Evolutionary conservation across 768 basidiomycete species (phyloP), one percentile per base, ranked within the genome.

Genomic region (Lactifluus volemus): DNA sequence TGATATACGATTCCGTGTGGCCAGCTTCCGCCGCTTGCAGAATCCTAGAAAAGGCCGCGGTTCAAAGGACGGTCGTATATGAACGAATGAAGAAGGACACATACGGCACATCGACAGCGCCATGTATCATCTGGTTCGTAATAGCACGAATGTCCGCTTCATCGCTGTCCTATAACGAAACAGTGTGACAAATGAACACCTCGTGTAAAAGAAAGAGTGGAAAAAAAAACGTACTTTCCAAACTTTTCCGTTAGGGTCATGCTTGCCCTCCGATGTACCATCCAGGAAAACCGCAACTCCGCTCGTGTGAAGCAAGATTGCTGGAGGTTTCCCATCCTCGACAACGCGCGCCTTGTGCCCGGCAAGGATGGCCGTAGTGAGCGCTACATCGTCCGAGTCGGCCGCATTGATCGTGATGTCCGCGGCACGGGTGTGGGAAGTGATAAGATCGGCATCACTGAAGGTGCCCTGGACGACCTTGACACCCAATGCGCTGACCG

Each of bases 281-380:
- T 56, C 59, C 25, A 39, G 4, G 25, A 61, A 61, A 3, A 55
- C 53, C 6, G 49, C 63, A 12, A 56, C 50, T 25, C 63, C 63
- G 9, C 63, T 63, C 29, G 59, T 61, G 36, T 63, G 63, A 2
- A 63, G 25, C 12, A 61, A 25, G 49, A 45, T 39, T 9, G 49
- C 49, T 9, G 48, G 53, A 9, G 38, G 1, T 41, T 56, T 52
- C 48, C 21, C 7, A 12, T 63, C 63, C 17, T 42, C 49, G 3
- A 10, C 54, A 17, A 53, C 36, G 21, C 63, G 63, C 5, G 42
- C 53, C 59, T 25, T 63, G 12, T 60, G 53, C 42, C 63, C 63
- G 1, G 49, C 42, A 8, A 61, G 34, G n/a, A 63, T 61, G 21
- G 63, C 63, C 4, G 25, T 21, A 34, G 11, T 41, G 44, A 63